Evolutionary conservation across 352 stramenopile genomes (phyloP), one percentile per base, ranked within the genome.

Genomic region (Phytophthora nicotianae): DNA sequence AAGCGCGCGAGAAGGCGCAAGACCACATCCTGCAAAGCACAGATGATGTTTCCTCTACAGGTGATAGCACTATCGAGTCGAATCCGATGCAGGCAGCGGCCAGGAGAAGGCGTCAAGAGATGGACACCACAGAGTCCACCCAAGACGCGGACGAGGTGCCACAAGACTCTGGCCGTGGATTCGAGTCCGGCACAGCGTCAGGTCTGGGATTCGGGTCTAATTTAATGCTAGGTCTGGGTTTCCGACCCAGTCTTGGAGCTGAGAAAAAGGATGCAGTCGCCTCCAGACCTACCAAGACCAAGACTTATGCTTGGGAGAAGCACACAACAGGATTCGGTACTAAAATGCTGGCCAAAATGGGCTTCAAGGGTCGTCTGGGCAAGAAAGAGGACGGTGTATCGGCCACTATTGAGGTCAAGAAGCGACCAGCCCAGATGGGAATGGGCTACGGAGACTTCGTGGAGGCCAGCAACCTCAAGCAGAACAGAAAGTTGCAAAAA

Each of bases 271-370:
- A 57, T 62, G 41, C 16, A 53, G 50, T 20, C 19, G 14, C 42
- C 21, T 55, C 46, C 33, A 56, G 10, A 61, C 24, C n/a, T 17
- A 8, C 20, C 35, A 69, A 72, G 27, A 45, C 19, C 16, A 77
- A 77, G 49, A 82, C 70, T 35, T 87, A 77, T 53, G 50, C 68
- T 33, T 99, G 96, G 96, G 88, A 98, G 79, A 98, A 98, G 71
- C 96, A 99, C 76, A 98, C 95, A 14, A 98, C 97, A 61, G 96
- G 95, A 21, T 98, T 99, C 60, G 96, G 95, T 10, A 89, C 94
- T 56, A 98, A 98, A 72, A 90, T 99, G 73, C 72, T 99, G 49
- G 68, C 88, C 21, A 99, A 98, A 73, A 98, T 99, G 93, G 96
- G 96, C 40, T 99, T 98, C 64, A 91, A 78, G 16, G 95, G 95